Base-by-base conservation (phyloP, 139 green algal genomes). In the Protoeuglena noctilucae region DNA sequence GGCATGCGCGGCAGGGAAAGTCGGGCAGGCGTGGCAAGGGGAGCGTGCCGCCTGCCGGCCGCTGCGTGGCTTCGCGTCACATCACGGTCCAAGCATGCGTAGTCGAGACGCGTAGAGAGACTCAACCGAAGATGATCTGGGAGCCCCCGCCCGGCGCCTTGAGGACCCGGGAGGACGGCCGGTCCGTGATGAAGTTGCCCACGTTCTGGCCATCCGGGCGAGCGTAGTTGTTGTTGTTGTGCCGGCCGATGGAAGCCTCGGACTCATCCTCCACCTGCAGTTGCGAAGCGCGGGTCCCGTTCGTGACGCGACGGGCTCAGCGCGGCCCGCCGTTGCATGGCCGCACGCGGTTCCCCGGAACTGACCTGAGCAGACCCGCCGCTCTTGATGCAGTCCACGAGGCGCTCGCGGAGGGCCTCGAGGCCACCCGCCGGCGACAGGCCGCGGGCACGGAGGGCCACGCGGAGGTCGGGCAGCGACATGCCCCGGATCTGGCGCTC, bases 121-220 rank as follows among this genome's bases (percentile, higher is more conserved):
- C n/a, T n/a, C n/a, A n/a, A n/a, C n/a, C n/a, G n/a, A n/a, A n/a
- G n/a, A n/a, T n/a, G n/a, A n/a, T n/a, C n/a, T n/a, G n/a, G n/a
- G n/a, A n/a, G 34, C 34, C 82, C 80, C 57, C 77, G 23, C 78
- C 78, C 14, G 87, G 85, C 2, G 86, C 77, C 3, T 78, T 78
- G 17, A 87, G 69, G 28, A 94, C 85, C 2, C 82, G 69, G 18
- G 73, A 87, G n/a, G 71, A 75, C 24, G 67, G 70, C 16, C 79
- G 56, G 50, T 81, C 85, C 6, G 80, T 90, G 23, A 94, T 54
- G 58, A 89, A 87, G 68, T 94, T 93, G 64, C 81, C 81, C 21
- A 78, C 73, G 58, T 89, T 84, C 66, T 91, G 79, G 40, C 79
- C 79, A 7, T 75, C 57, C 18, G 69, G 57, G 1, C 81, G 65